Evolutionary conservation across 2,329 filamentous ascomycete species (phyloP).

Genomic region (Fusarium ramigenum): DNA sequence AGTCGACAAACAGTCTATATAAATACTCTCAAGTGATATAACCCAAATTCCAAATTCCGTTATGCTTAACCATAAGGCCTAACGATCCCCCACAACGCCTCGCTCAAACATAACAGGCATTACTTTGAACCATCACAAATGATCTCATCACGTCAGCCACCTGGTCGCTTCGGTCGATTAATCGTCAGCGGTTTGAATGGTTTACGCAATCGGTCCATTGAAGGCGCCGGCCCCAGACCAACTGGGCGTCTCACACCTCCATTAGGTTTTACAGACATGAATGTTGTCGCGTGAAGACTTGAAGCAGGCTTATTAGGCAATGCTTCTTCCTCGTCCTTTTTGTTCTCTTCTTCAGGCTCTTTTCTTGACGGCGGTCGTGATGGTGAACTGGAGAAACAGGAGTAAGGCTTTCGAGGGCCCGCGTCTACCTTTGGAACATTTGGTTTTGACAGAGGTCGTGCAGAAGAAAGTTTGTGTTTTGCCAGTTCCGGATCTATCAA

Average conservation of each 20-base stretch:
- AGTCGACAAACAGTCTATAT: constrained; percentile 4
- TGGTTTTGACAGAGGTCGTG: constrained; percentile 50
- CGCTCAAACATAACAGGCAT: constrained; percentile 6
- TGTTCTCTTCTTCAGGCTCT: constrained; percentile 35
- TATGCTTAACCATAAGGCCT: constrained; percentile 40
- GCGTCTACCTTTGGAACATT: constrained; percentile 39
- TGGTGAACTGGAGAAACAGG: constrained; percentile 68
- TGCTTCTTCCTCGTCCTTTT: constrained; percentile 40
- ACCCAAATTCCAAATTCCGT: constrained; percentile 7
- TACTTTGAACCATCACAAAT: constrained; percentile 5
- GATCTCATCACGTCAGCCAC: constrained; percentile 15
- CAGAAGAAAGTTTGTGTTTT: constrained; percentile 55
- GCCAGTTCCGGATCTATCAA: constrained; percentile 45
- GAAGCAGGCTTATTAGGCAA: constrained; percentile 49
- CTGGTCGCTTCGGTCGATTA: constrained; percentile 50
- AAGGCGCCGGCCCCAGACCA: constrained; percentile 56
- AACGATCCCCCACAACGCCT: constrained; percentile 11
- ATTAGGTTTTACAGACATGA: constrained; percentile 50
- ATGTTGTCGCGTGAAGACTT: constrained; percentile 63
- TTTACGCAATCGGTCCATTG: constrained; percentile 61
- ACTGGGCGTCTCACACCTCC: constrained; percentile 56
- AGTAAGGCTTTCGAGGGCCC: constrained; percentile 56
- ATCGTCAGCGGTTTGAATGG: constrained; percentile 68
- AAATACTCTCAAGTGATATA: constrained; percentile 15
- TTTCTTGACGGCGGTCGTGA: constrained; percentile 43